Base-by-base conservation (phyloP, 2,329 filamentous ascomycete species). In the Aspergillus sp. region DNA sequence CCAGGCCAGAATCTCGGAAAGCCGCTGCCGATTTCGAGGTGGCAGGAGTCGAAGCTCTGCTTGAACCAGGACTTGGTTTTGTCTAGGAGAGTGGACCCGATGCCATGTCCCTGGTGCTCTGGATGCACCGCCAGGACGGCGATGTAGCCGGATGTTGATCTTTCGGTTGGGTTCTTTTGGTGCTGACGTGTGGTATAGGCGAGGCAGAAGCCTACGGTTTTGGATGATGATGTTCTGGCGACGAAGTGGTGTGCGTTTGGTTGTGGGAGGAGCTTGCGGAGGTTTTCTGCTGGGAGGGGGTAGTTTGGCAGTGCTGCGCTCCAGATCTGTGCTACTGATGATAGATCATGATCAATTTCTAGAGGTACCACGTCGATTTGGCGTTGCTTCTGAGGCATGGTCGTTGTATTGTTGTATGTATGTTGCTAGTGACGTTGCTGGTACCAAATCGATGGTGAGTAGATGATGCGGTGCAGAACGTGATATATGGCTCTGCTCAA, bases 1-100 rank as follows among this genome's bases (percentile, higher is more conserved):
- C 75, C 76, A 5, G 77, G 77, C 75, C 77, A 80, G 58, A 80
- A 76, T n/a, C 78, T 68, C 33, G 79, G 79, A 42, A 77, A 77
- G 3, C 65, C 61, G 49, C 67, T 70, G 27, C 67, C 68, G 24
- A 72, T 59, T 5, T 69, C 63, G n/a, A 69, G 49, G 2, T 53
- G 61, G 42, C 62, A 62, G 7, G 72, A 51, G 6, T 64, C 64
- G 46, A 66, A 65, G 4, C 69, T 60, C 12, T 61, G 64, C 15
- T 63, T 58, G 47, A 73, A 65, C 52, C 64, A 70, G 13, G 69
- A 61, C 2, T 68, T 65, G 1, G 65, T 65, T 54, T 70, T 70
- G 22, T 57, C 63, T 2, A 79, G 44, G 2, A 79, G 60, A 5
- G 69, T 61, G 2, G 72, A 75, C 15, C 76, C 77, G n/a, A 78